Percentiles rank a stretch among this genome's conserved stretches.
These are phyloP conservation scores for Chaetomium globosum DNA, from an alignment of 2,329 filamentous ascomycete genomes.

Conservation along the genomic window DNA sequence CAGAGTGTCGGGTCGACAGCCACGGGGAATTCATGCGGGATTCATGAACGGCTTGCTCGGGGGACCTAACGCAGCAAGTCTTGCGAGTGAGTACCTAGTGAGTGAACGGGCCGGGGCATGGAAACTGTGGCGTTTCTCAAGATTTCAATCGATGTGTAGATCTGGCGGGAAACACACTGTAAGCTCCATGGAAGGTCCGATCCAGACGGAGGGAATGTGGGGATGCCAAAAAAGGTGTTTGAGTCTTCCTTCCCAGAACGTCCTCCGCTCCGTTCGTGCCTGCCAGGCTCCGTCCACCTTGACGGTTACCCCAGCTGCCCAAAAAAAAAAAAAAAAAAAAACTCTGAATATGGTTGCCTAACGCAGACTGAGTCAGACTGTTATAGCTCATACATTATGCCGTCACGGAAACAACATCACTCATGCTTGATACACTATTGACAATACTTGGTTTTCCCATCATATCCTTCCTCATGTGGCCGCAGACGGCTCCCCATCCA, in stretches of 20 bases:
- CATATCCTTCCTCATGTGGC: neutral
- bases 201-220: too few species aligned
- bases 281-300: neutral
- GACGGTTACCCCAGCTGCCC: neutral
- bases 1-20: neutral
- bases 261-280: neutral
- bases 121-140: neutral
- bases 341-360: neutral
- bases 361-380: neutral
- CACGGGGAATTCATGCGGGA: neutral
- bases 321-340: neutral
- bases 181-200: neutral
- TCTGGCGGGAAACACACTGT: neutral
- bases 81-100: neutral
- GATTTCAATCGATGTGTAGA: neutral
- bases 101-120: too few species aligned
- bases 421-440: too few species aligned
- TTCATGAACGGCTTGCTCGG: neutral
- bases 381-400: neutral
- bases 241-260: neutral
- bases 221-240: neutral
- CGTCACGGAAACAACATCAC: neutral
- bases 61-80: neutral
- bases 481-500: neutral
- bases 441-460: neutral